A percentile compares a stretch with the other conserved stretches of the same genome.
Conservation (phyloP, 1,284 basidiomycete genomes). For the Cutaneotrichosporon arboriforme region DNA sequence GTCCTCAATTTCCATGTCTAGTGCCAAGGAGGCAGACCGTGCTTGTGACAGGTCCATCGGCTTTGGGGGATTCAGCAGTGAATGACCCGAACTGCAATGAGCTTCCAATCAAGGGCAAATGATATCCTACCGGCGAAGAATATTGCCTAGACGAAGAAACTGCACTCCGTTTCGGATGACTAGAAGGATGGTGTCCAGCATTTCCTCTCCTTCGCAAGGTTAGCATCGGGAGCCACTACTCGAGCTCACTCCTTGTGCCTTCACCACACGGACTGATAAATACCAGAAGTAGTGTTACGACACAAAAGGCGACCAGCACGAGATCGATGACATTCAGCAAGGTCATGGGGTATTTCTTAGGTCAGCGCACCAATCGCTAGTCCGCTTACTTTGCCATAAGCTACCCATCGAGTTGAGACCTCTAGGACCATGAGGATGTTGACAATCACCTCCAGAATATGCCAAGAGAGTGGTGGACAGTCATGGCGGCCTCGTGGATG, state of each 20-base stretch:
- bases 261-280: constrained; percentile 55
- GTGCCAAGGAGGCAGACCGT: constrained; percentile 49
- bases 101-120: neutral
- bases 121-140: constrained; percentile 75
- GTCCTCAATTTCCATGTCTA: constrained; percentile 62
- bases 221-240: neutral
- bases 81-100: constrained; percentile 73
- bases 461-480: constrained; percentile 60
- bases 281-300: constrained; percentile 75
- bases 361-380: neutral
- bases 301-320: constrained; percentile 76
- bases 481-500: constrained; percentile 22
- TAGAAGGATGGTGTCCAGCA: constrained; percentile 81
- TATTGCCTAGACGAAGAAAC: constrained; percentile 77
- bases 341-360: constrained; percentile 91
- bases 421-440: constrained; percentile 89
- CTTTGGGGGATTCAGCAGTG: constrained; percentile 82
- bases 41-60: constrained; percentile 74
- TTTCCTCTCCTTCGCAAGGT: constrained; percentile 66
- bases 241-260: constrained; percentile 37
- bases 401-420: constrained; percentile 78
- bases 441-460: constrained; percentile 82
- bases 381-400: constrained; percentile 70
- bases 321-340: constrained; percentile 84
- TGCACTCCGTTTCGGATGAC: constrained; percentile 86